Base-by-base conservation (phyloP, 495 filamentous ascomycete genomes). In the Penicillium pancosmium region DNA sequence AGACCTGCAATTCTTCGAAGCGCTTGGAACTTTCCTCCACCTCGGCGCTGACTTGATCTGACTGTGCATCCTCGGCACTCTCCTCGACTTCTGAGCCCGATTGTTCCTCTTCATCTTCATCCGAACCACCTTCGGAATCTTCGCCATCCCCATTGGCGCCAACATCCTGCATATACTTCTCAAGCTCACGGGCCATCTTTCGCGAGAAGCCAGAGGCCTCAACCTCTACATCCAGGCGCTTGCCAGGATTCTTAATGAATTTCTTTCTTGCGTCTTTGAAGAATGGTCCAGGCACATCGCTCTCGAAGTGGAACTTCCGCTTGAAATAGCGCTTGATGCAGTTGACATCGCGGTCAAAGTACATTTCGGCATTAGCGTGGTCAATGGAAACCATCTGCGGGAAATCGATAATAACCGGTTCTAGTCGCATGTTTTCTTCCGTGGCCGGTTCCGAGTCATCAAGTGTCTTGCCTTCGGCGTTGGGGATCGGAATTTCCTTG, bases 351-450 rank as follows among this genome's bases (percentile, higher is more conserved):
- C 94, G 88, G 64, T 97, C 90, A 64, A 98, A 98, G 72, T 97
- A 96, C 82, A 91, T 93, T 63, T 92, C 86, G 53, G 94, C 95
- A 68, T 99, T 96, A 12, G 73, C 73, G 68, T 99, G 95, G 64
- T 95, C 91, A 64, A 97, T 88, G n/a, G 92, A 96, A 3, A 98
- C 84, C 89, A 96, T 96, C 75, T 99, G 94, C 1, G 94, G 94
- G 71, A 99, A 99, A 75, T 99, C 95, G 64, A 99, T 99, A 27
- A 98, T 72, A 51, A 95, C 82, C 5, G 94, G 93, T 15, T 65
- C 62, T 58, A 80, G 67, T 60, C 60, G 62, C 54, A 79, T 57
- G 47, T 76, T 71, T 50, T 73, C 71, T 56, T 67, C 59, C 34
- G 50, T 59, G 23, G 67, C 68, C 21, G 57, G 60, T n/a, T 76